Conservation (phyloP, 2,329 filamentous ascomycete genomes). For the Rhynchosporium secalis region DNA sequence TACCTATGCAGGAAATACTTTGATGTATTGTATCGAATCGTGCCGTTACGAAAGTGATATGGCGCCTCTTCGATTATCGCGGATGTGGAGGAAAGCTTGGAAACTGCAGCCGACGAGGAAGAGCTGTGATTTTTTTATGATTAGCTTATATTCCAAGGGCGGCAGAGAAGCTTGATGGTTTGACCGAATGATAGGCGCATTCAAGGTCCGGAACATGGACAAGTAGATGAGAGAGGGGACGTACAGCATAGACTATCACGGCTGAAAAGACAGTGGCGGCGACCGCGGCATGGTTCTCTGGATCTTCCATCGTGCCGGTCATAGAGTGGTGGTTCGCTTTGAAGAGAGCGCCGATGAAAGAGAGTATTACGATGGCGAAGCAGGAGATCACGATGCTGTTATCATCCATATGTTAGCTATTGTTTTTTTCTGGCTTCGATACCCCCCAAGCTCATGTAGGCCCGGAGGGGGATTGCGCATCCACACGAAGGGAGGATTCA, state of each 20-base stretch:
- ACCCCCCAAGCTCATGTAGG: not conserved
- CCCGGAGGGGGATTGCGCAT: constrained; percentile 12
- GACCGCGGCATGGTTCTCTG: constrained; percentile 70
- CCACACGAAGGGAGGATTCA: constrained; percentile 17
- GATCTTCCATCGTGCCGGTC: constrained; percentile 72
- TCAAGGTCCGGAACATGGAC: not conserved
- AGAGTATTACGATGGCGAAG: constrained; percentile 66
- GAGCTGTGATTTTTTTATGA: constrained; percentile 50
- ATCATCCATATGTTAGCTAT: constrained; percentile 8
- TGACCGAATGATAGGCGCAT: not conserved
- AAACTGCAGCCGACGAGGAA: constrained; percentile 92
- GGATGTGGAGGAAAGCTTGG: constrained; percentile 82
- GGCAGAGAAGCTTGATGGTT: not conserved
- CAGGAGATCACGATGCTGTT: constrained; percentile 70
- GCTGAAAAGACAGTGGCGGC: constrained; percentile 84
- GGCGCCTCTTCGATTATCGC: constrained; percentile 78
- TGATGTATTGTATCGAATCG: not conserved
- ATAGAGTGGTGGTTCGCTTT: constrained; percentile 79
- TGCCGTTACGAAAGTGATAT: constrained; percentile 62
- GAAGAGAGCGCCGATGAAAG: constrained; percentile 69
- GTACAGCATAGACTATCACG: constrained; percentile 84
- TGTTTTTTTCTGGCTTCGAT: not conserved
- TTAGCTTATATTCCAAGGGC: not conserved
- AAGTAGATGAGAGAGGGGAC: constrained; percentile 42
- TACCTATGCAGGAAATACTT: not conserved